These are phyloP conservation scores for Nitzschia sp. DNA, from an alignment of 108 stramenopile species.

Conservation along the genomic window DNA sequence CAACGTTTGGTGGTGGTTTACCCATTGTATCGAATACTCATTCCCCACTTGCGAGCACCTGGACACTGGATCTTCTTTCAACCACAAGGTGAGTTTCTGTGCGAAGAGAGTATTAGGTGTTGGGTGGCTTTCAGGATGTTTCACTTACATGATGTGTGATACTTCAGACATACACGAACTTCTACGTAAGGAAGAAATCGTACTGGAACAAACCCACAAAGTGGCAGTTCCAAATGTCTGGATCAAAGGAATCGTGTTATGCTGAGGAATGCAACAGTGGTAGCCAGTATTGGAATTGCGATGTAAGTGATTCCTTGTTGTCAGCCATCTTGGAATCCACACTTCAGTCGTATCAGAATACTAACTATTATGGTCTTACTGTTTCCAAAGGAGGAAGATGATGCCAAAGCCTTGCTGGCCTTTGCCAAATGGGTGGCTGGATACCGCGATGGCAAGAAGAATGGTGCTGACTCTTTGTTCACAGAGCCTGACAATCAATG, in stretches of 20 bases:
- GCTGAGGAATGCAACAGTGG: not conserved
- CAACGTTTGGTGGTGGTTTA: slow-evolving; percentile 12
- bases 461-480: not conserved
- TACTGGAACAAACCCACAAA: not conserved
- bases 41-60: not conserved
- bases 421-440: slow-evolving; percentile 6
- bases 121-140: no score
- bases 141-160: not conserved
- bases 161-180: not conserved
- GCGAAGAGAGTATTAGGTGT: no score
- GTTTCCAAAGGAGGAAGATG: not conserved
- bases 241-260: not conserved
- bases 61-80: not conserved
- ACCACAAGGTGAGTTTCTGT: not conserved
- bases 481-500: not conserved
- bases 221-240: not conserved
- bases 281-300: not conserved
- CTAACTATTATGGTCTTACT: not conserved
- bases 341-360: not conserved
- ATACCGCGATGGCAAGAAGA: not conserved
- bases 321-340: no score
- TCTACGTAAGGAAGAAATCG: not conserved
- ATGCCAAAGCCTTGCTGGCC: not conserved
- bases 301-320: no score
- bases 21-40: not conserved